phyloP scores from a whole-genome alignment of 108 stramenopile species.

The Licmophora abbreviata region DNA sequence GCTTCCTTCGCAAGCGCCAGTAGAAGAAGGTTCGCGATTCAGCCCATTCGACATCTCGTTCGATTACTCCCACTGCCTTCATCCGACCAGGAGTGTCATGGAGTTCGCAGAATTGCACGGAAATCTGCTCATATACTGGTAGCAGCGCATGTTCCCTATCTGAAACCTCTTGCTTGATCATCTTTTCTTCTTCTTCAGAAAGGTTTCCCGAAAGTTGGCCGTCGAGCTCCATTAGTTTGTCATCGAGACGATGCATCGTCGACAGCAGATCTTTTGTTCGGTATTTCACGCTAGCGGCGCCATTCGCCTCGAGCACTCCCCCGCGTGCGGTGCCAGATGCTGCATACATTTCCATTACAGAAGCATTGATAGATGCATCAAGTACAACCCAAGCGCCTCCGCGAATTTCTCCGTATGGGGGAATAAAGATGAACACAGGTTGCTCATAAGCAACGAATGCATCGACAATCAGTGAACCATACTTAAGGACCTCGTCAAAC shows the following conservation, averaged over 20 bases:
- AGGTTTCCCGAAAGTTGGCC: slow-evolving; percentile 45
- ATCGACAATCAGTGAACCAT: slow-evolving; percentile 97
- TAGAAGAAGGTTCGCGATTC: slow-evolving; percentile 89
- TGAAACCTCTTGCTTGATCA: slow-evolving; percentile 34
- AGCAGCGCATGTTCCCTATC: slow-evolving; percentile 72
- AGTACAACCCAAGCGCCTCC: slow-evolving; percentile 99
- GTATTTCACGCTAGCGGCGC: slow-evolving; percentile 97
- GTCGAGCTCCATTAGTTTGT: slow-evolving; percentile 66
- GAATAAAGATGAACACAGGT: slow-evolving; percentile 99
- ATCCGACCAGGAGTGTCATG: slow-evolving; percentile 99
- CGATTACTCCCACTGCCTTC: slow-evolving; percentile 97
- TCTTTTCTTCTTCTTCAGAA: slow-evolving; percentile 18
- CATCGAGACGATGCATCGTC: slow-evolving; percentile 94
- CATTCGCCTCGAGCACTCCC: slow-evolving; percentile 97
- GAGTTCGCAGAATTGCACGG: slow-evolving; percentile 98
- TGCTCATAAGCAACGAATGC: slow-evolving; percentile 95
- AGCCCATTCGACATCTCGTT: slow-evolving; percentile 88
- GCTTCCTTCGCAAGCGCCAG: slow-evolving; percentile 94
- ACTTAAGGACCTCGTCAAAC: slow-evolving; percentile 99
- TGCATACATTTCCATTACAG: slow-evolving; percentile 99
- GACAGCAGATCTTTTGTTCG: slow-evolving; percentile 83
- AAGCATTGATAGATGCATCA: slow-evolving; percentile 96
- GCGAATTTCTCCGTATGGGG: slow-evolving; percentile 95
- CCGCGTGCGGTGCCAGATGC: slow-evolving; percentile 77
- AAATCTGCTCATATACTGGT: slow-evolving; percentile 91